Evolutionary conservation across 1,139 yeast genomes (phyloP), one percentile per base, ranked within the genome.

Genomic region (Nakaseomyces sp.): DNA sequence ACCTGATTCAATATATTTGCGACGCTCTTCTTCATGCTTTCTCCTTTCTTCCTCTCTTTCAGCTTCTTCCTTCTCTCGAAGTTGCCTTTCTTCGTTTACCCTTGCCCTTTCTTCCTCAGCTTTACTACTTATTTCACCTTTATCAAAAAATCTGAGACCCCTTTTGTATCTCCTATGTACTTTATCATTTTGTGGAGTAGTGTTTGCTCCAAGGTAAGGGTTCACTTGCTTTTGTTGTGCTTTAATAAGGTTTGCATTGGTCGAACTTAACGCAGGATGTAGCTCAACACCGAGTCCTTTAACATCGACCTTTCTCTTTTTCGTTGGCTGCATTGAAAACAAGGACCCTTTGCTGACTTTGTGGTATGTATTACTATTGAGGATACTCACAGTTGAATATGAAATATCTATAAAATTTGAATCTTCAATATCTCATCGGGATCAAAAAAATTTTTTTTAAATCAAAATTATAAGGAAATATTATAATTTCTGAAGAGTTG

Each of bases 191-290:
- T 24, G 37, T 16, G 20, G 17, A 6, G 31, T 28, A 15, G 9
- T 13, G 4, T 33, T 29, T 20, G 47, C 42, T 40, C 49, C 46
- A 32, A 60, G 43, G 43, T 61, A 61, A 9, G 64, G 64, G 45
- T 61, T 61, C 13, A 43, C 49, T 12, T 46, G 32, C 20, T 45
- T 46, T 28, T 54, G 51, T 35, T 57, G 56, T 36, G 49, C 50
- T 32, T 50, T 54, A 10, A 60, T 48, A 1, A 62, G 41, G 24
- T 58, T 60, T 12, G 56, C 41, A 42, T 62, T 62, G 3, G 55
- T 52, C 1, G 63, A 54, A 17, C 47, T 41, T 13, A 63, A 43
- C 1, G 57, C 53, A 1, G 64, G 60, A 40, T 63, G 63, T n/a
- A 60, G 45, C 25, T 56, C 59, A 0, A 55, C 55, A 17, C 53